Base-by-base conservation (phyloP, 177 flowering plant genomes). In the Vitis hybrid region DNA sequence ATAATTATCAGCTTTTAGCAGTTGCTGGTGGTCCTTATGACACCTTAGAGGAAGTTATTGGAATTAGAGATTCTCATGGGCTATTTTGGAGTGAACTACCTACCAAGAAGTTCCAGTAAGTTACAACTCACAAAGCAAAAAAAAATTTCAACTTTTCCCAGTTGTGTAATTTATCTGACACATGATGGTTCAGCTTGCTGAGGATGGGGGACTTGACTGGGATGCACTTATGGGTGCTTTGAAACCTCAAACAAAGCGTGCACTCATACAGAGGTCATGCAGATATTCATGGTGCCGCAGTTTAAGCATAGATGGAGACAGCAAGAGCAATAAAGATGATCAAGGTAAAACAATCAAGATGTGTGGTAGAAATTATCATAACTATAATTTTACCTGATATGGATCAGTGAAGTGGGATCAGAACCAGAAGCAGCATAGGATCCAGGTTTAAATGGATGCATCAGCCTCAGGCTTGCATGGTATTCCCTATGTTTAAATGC, bases 1-100 rank as follows among this genome's bases (percentile, higher is more conserved):
- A 65, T 65, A 16, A 3, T 72, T 71, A 69, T 76, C 87, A 92
- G 98, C 98, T 92, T 81, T 80, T 90, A 81, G 96, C 94, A 79
- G 91, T 92, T 78, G 98, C 90, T 73, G 96, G 94, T 73, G 83
- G 88, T 79, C 98, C 96, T 18, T 87, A 92, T 84, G 98, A 92
- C 77, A 92, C 94, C 29, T 73, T 90, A 68, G 96, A 93, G 75
- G 94, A 89, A 80, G 98, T 93, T 61, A 88, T 93, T 79, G 96
- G 98, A 68, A 89, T 82, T 71, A 82, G 96, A 68, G 91, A 89
- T 73, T 83, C 89, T 56, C 61, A 78, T 59, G 87, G 86, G 57
- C 69, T 85, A 90, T 74, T 92, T 90, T 81, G 90, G 89, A 69
- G 81, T 92, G 55, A 61, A 78, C 3, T 92, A 90, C 74, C 2